Evolutionary conservation across 345 rosid genomes (phyloP).

Genomic region (Hirschfeldia incana): DNA sequence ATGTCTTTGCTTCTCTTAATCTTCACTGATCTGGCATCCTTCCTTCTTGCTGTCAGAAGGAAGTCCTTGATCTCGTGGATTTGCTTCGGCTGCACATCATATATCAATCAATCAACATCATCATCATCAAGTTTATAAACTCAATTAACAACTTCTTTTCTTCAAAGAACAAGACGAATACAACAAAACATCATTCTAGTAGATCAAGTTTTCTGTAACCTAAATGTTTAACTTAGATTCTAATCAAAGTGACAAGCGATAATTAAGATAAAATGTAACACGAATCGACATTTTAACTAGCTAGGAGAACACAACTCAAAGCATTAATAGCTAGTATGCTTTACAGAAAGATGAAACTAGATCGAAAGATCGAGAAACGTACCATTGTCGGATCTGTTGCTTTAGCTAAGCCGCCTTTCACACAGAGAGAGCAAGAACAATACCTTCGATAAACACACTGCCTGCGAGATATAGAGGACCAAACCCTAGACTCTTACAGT

Average conservation of each 20-base stretch:
- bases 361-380: neutral
- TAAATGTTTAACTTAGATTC: neutral
- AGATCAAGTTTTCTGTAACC: neutral
- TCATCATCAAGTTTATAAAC: neutral
- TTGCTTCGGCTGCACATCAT: conserved; percentile 71
- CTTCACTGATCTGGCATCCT: conserved; percentile 88
- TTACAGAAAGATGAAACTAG: neutral
- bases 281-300: neutral
- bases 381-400: conserved; percentile 25
- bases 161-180: neutral
- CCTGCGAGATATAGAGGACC: neutral
- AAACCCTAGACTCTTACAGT: conserved; percentile 31
- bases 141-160: neutral
- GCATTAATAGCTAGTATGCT: neutral
- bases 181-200: neutral
- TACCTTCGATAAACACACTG: neutral
- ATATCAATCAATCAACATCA: neutral
- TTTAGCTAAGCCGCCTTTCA: conserved; percentile 10
- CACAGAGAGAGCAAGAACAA: conserved; percentile 10
- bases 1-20: conserved; percentile 81
- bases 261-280: neutral
- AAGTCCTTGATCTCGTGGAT: conserved; percentile 96
- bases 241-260: neutral
- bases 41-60: conserved; percentile 95
- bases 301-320: neutral